Conservation (phyloP, 345 rosid genomes). For the Bretschneidera sinensis region DNA sequence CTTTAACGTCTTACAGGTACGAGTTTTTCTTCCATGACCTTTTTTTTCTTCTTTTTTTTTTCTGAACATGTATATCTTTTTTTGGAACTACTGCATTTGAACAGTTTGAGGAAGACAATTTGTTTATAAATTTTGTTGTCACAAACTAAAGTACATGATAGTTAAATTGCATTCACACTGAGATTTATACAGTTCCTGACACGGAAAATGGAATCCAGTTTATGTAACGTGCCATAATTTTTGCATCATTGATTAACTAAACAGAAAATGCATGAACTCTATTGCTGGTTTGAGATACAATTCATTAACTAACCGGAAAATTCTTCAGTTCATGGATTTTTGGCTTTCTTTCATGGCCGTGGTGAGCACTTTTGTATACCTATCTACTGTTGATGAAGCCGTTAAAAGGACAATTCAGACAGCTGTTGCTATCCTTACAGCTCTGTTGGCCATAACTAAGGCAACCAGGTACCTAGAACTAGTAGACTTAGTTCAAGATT, state of each 20-base stretch:
- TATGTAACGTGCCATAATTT: constrained; percentile 1
- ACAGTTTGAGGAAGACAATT: too few species aligned
- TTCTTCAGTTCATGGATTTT: constrained; percentile 94
- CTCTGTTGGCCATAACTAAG: constrained; percentile 82
- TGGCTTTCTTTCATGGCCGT: constrained; percentile 99
- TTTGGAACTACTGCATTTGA: not conserved
- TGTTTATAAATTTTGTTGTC: too few species aligned
- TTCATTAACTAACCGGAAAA: constrained; percentile 12
- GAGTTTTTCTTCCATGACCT: constrained; percentile 13
- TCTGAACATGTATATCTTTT: not conserved
- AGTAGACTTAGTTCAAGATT: constrained; percentile 15
- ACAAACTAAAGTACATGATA: too few species aligned
- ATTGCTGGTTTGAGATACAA: constrained; percentile 18
- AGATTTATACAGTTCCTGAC: too few species aligned
- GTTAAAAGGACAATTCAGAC: constrained; percentile 77
- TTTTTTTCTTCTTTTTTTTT: not conserved
- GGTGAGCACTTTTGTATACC: constrained; percentile 78
- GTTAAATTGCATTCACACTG: too few species aligned
- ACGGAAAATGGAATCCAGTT: not conserved
- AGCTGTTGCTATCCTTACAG: constrained; percentile 80
- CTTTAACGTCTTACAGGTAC: constrained; percentile 79
- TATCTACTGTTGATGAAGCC: constrained; percentile 66
- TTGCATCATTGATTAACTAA: too few species aligned
- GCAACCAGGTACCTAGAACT: constrained; percentile 72
- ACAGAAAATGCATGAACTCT: too few species aligned